Percentiles rank a stretch among this genome's conserved stretches.
Evolutionary conservation across 2,329 filamentous ascomycete species (phyloP).

Genomic region (Aspergillus quadrilineatus): DNA sequence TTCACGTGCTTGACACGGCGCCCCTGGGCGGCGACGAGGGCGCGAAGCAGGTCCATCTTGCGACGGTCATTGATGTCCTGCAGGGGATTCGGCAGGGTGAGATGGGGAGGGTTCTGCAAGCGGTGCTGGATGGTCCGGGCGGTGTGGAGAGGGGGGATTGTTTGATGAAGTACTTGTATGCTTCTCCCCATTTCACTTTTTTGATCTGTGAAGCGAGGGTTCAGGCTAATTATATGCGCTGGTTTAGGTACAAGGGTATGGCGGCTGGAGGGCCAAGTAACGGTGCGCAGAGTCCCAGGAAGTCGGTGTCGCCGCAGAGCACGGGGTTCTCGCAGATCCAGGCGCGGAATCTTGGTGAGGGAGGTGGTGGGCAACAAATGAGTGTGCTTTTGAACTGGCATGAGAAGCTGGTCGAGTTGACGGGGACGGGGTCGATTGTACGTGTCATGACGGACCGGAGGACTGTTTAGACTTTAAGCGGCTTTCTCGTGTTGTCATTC

Average conservation of each 20-base stretch:
- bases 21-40: conserved; percentile 61
- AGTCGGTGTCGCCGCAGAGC: conserved; percentile 66
- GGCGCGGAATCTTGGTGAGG: conserved; percentile 56
- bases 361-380: conserved; percentile 82
- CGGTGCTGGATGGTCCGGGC: conserved; percentile 73
- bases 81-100: conserved; percentile 95
- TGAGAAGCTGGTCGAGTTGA: conserved; percentile 94
- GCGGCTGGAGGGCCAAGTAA: conserved; percentile 42
- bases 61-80: conserved; percentile 86
- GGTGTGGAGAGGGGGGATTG: conserved; percentile 86
- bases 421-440: conserved; percentile 87
- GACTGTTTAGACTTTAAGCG: conserved; percentile 60
- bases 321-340: conserved; percentile 87
- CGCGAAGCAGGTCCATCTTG: conserved; percentile 77
- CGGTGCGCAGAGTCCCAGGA: conserved; percentile 50
- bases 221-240: not conserved
- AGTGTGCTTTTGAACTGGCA: conserved; percentile 98
- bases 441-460: conserved; percentile 95
- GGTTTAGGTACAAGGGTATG: conserved; percentile 84
- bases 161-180: conserved; percentile 96
- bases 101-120: conserved; percentile 83
- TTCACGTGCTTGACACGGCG: conserved; percentile 78
- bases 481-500: conserved; percentile 4
- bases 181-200: not conserved
- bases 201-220: conserved; percentile 1